Evolutionary conservation across 2,329 filamentous ascomycete genomes (phyloP).

Genomic region (Fusarium pilosicola): DNA sequence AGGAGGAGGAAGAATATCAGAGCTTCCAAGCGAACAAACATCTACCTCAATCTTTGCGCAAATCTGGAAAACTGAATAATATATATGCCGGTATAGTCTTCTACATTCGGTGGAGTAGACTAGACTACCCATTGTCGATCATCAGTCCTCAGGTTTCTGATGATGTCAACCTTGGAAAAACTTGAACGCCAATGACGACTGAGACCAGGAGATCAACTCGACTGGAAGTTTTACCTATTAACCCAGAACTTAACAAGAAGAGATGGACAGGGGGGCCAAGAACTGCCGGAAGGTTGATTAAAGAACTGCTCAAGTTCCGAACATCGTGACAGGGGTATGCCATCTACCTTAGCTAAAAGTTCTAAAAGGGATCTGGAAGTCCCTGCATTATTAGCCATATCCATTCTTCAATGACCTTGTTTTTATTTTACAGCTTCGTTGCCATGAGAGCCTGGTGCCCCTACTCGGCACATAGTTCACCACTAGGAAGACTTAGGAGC

Average conservation of each 20-base stretch:
- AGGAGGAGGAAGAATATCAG: not conserved
- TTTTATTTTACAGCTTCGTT: not conserved
- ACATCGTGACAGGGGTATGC: not conserved
- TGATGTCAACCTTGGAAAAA: slow-evolving; percentile 29
- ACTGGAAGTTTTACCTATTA: not conserved
- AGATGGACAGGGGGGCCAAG: not conserved
- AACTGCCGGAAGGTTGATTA: slow-evolving; percentile 5
- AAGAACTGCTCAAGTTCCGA: not conserved
- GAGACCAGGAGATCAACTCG: not conserved
- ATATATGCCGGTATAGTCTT: not conserved
- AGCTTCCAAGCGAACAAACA: not conserved
- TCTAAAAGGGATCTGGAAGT: not conserved
- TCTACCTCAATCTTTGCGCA: not conserved
- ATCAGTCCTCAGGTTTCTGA: slow-evolving; percentile 15
- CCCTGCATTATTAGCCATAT: slow-evolving; percentile 1
- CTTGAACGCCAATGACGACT: slow-evolving; percentile 11
- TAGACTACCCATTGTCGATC: slow-evolving; percentile 9
- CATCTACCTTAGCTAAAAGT: not conserved
- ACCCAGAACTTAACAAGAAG: not conserved
- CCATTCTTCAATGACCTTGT: not conserved
- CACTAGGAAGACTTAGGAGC: not conserved
- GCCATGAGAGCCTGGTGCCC: not conserved
- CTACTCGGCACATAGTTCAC: not conserved
- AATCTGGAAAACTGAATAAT: not conserved
- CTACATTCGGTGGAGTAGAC: not conserved